Evolutionary conservation across 768 basidiomycete species (phyloP).

Genomic region (Coprinopsis strossmayeri): DNA sequence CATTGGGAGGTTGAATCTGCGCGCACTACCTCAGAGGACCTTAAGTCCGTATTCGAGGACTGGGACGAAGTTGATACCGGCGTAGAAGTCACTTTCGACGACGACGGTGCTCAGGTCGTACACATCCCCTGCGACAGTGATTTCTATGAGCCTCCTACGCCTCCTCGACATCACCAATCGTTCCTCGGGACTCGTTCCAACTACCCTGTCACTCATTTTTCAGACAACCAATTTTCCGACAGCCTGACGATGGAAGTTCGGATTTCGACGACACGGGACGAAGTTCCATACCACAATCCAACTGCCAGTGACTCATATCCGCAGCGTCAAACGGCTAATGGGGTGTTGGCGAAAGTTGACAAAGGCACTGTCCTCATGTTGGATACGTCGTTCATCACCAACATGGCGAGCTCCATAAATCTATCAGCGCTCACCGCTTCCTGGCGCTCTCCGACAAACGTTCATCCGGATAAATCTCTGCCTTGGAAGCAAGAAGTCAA

Average conservation of each 20-base stretch:
- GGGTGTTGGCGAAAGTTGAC: no score
- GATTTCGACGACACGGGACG: neutral
- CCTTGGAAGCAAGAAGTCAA: neutral
- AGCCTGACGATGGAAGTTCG: neutral
- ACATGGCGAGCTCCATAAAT: neutral
- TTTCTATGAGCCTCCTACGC: constrained; percentile 26
- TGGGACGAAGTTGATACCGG: constrained; percentile 8
- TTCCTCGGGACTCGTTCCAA: constrained; percentile 16
- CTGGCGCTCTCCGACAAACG: neutral
- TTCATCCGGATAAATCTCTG: neutral
- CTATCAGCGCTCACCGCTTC: neutral
- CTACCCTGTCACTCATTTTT: constrained; percentile 7
- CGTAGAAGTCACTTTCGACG: constrained; percentile 13
- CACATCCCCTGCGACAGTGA: constrained; percentile 31
- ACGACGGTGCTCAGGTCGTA: constrained; percentile 29
- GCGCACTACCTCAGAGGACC: neutral
- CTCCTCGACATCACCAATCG: constrained; percentile 23
- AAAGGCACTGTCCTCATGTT: neutral
- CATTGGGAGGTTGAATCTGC: neutral
- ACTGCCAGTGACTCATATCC: neutral
- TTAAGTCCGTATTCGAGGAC: constrained; percentile 5
- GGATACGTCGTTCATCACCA: neutral
- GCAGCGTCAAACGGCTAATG: no score
- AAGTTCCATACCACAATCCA: neutral
- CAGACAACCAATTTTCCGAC: neutral